Evolutionary conservation across 768 basidiomycete species (phyloP).

Genomic region (Amanita molliuscula): DNA sequence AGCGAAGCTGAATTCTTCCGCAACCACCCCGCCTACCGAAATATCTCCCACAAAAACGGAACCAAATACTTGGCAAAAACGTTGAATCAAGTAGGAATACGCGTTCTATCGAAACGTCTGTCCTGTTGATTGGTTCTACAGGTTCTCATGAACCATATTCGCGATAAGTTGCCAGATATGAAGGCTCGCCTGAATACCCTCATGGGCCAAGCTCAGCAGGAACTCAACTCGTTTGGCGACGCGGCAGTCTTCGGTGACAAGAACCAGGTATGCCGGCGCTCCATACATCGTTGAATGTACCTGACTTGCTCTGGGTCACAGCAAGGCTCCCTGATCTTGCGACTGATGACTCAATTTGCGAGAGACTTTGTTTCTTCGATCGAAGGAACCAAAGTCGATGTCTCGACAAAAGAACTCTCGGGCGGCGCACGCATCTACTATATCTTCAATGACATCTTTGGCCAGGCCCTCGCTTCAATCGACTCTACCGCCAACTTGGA

Average conservation of each 20-base stretch:
- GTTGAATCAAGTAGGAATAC: conserved; percentile 69
- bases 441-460: conserved; percentile 99
- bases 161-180: conserved; percentile 99
- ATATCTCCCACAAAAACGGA: conserved; percentile 96
- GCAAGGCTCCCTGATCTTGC: conserved; percentile 85
- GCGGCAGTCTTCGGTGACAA: conserved; percentile 85
- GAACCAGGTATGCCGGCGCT: conserved; percentile 45
- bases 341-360: conserved; percentile 98
- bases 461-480: conserved; percentile 80
- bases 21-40: conserved; percentile 84
- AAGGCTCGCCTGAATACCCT: conserved; percentile 95
- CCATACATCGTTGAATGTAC: neutral
- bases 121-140: conserved; percentile 13
- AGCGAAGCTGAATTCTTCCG: conserved; percentile 88
- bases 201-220: conserved; percentile 99
- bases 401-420: conserved; percentile 96
- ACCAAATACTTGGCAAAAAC: conserved; percentile 90
- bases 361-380: conserved; percentile 96
- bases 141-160: conserved; percentile 95
- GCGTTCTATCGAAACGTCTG: neutral
- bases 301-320: conserved; percentile 18
- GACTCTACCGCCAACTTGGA: conserved; percentile 89
- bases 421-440: conserved; percentile 98
- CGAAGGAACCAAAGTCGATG: conserved; percentile 91
- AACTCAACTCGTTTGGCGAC: conserved; percentile 94